Conservation (phyloP, 2,329 filamentous ascomycete genomes). For the Nannizzia gypsea region DNA sequence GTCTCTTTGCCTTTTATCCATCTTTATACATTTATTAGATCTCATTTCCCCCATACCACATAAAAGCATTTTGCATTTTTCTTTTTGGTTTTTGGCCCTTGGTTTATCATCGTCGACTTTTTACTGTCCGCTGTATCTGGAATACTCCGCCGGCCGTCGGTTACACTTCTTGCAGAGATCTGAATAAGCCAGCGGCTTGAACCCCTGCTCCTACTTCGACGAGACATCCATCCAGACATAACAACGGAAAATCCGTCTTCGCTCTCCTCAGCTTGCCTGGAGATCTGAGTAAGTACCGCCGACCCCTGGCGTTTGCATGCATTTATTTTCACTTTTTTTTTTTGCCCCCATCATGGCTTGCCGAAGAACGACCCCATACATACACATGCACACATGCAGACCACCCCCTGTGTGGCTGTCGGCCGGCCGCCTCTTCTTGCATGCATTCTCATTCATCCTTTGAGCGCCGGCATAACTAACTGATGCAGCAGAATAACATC, state of each 20-base stretch:
- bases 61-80: background rate
- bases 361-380: no score
- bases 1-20: conserved; percentile 5
- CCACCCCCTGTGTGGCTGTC: background rate
- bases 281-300: conserved; percentile 1
- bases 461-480: conserved; percentile 5
- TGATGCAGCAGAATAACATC: background rate
- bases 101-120: background rate
- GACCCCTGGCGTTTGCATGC: conserved; percentile 1
- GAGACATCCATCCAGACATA: background rate
- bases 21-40: conserved; percentile 6
- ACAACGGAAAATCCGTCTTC: background rate
- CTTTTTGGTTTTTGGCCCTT: background rate
- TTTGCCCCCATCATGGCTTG: background rate
- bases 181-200: background rate
- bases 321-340: background rate
- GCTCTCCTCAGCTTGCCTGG: background rate
- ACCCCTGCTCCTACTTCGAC: no score
- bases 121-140: background rate
- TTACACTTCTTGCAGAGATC: conserved; percentile 3
- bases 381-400: background rate
- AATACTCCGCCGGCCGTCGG: conserved; percentile 5
- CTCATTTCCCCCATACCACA: conserved; percentile 1
- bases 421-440: conserved; percentile 1
- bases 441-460: conserved; percentile 5